Conservation (phyloP, 2,329 filamentous ascomycete genomes). For the Paecilomyces variotii region DNA sequence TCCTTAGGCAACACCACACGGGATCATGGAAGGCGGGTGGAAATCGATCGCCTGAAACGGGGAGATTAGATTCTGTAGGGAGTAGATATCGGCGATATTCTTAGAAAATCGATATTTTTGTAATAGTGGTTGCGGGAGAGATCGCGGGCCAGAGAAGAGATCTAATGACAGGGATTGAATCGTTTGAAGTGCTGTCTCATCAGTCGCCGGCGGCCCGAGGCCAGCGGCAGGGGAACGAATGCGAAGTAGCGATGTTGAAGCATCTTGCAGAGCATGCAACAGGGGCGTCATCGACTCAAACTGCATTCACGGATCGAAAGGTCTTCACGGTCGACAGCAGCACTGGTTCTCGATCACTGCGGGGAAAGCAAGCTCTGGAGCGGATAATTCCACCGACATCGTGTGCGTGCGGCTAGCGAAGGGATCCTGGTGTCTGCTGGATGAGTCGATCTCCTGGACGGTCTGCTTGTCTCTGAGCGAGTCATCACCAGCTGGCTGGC, state of each 20-base stretch:
- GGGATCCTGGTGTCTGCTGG: neutral
- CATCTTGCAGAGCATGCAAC: neutral
- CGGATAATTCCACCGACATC: neutral
- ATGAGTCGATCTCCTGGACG: neutral
- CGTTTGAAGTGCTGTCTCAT: neutral
- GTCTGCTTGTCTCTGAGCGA: neutral
- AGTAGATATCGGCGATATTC: neutral
- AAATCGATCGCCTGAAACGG: neutral
- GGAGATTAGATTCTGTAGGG: neutral
- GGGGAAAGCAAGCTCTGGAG: neutral
- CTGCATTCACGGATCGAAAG: neutral
- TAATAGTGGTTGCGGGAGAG: neutral
- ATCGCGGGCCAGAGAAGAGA: neutral
- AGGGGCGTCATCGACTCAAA: neutral
- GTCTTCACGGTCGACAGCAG: neutral
- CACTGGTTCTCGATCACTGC: neutral
- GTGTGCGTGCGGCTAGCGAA: neutral
- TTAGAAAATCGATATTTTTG: neutral
- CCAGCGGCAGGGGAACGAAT: neutral
- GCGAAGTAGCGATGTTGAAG: neutral
- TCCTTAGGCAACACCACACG: neutral
- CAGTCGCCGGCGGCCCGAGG: neutral
- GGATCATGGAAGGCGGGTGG: neutral
- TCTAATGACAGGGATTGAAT: neutral
- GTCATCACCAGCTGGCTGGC: neutral